Evolutionary conservation across 2,329 filamentous ascomycete species (phyloP).

Genomic region (Colletotrichum tropicale): DNA sequence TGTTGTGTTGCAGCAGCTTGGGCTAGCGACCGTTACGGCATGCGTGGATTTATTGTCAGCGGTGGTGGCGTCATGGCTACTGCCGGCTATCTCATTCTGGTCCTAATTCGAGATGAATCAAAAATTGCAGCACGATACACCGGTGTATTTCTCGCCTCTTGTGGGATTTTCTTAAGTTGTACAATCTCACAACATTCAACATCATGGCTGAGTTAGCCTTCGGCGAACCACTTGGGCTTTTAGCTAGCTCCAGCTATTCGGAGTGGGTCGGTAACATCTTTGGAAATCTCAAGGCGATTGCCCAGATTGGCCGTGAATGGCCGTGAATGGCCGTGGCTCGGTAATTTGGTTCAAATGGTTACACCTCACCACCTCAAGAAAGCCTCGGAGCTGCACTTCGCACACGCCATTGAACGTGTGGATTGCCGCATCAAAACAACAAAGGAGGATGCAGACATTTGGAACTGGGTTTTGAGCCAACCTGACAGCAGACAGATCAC

Average conservation of each 20-base stretch:
- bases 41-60: conserved; percentile 37
- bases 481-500: neutral
- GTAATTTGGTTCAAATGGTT: neutral
- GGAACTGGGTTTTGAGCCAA: neutral
- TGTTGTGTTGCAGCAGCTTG: conserved; percentile 32
- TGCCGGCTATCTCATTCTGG: conserved; percentile 34
- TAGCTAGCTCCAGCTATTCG: neutral
- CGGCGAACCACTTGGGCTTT: neutral
- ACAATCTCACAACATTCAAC: neutral
- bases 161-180: conserved; percentile 31
- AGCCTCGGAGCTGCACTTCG: neutral
- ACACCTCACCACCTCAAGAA: neutral
- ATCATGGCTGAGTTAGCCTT: neutral
- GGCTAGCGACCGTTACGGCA: conserved; percentile 37
- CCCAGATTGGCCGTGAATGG: neutral
- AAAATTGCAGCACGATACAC: conserved; percentile 31
- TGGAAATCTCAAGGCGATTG: neutral
- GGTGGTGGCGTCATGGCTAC: conserved; percentile 27
- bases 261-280: neutral
- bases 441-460: neutral
- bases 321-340: neutral
- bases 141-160: conserved; percentile 38
- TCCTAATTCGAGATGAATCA: conserved; percentile 21
- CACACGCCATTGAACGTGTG: neutral
- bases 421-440: neutral